A percentile compares a stretch with the other conserved stretches of the same genome.
Conservation (phyloP, 306 rosid species). For the Rosa persica region DNA sequence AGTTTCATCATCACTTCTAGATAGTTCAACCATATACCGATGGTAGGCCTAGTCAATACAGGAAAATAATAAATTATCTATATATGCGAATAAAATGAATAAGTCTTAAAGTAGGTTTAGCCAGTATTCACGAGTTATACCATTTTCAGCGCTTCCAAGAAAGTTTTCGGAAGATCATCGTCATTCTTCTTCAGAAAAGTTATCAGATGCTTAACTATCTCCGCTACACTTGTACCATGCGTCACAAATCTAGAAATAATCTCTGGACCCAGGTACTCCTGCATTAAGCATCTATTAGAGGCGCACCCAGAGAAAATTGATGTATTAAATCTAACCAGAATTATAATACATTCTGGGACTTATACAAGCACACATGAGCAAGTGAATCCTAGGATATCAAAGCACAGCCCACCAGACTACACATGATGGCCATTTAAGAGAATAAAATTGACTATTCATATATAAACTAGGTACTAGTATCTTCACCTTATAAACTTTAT, state of each 20-base stretch:
- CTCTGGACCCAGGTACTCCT: slow-evolving; percentile 88
- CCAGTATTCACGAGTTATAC: slow-evolving; percentile 36
- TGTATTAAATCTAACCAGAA: background rate
- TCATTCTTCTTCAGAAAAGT: slow-evolving; percentile 64
- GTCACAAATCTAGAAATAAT: slow-evolving; percentile 76
- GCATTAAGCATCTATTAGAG: slow-evolving; percentile 28
- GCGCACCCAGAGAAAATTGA: background rate
- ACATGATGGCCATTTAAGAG: slow-evolving; percentile 3
- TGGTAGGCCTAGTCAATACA: slow-evolving; percentile 58
- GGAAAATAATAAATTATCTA: background rate
- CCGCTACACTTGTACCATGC: slow-evolving; percentile 76
- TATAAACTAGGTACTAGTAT: slow-evolving; percentile 3
- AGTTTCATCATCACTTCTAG: slow-evolving; percentile 47
- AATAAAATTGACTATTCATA: background rate
- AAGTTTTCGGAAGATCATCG: slow-evolving; percentile 51
- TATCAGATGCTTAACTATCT: slow-evolving; percentile 74
- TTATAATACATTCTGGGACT: background rate
- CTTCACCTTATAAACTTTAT: slow-evolving; percentile 70
- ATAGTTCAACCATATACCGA: slow-evolving; percentile 48
- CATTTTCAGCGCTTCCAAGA: slow-evolving; percentile 85
- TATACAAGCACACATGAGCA: background rate
- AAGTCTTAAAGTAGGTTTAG: background rate
- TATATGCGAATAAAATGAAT: background rate
- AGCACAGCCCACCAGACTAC: background rate
- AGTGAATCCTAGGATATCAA: background rate